Base-by-base conservation (phyloP, 192 early-diverging fungal genomes). In the Backusella australiensis region DNA sequence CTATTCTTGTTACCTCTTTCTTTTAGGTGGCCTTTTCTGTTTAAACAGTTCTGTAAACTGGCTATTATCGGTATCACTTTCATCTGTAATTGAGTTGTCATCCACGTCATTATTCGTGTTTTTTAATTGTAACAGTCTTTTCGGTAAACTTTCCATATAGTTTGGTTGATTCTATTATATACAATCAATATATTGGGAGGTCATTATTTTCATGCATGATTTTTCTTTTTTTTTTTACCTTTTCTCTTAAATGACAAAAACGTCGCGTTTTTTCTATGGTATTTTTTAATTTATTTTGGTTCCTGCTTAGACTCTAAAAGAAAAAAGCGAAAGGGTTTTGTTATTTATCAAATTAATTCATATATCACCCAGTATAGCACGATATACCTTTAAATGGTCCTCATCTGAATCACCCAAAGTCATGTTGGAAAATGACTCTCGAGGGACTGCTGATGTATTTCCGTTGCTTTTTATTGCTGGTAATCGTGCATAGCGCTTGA, bases 241-340 rank as follows among this genome's bases (percentile, higher is more conserved):
- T 63, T 63, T 63, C 56, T 63, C 56, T 63, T 63, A 63, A 29
- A 14, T 29, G 56, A 26, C 56, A 29, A 63, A 63, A 63, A 3
- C n/a, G 23, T 14, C 72, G 34, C 1, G 75, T 76, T 7, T 75
- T 75, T 44, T 74, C 78, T 59, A 79, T 75, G 11, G 73, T 73
- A 8, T 75, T 17, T 38, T 63, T 73, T 21, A 79, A 59, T 41
- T 52, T 49, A 42, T n/a, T 29, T 56, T 79, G 73, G 5, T 56
- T 69, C 9, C 69, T 46, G 42, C 74, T n/a, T 67, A 70, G 68
- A 7, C 12, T 29, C 78, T 79, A 56, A 21, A 17, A 32, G 32
- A 32, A 32, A 32, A 34, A 67, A 36, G 23, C 5, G 32, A 32
- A 32, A 32, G 17, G 17, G 12, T 3, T 46, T 49, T 17, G 17